Conservation (phyloP, 2,329 filamentous ascomycete genomes). For the Fusarium protoensiforme region DNA sequence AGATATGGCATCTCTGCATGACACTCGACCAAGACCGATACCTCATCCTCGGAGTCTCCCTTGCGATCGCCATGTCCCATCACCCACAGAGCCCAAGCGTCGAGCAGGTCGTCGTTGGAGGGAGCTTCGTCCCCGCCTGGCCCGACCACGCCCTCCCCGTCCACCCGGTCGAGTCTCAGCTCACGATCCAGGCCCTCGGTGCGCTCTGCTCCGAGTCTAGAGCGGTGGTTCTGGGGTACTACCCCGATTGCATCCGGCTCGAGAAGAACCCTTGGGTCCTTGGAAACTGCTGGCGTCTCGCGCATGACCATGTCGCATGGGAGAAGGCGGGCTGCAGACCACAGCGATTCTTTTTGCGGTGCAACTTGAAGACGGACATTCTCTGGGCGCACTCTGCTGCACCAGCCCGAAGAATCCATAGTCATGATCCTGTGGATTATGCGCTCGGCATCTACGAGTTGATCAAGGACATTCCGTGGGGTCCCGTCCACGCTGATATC, state of each 20-base stretch:
- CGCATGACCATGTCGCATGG: neutral
- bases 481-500: neutral
- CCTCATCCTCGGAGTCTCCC: neutral
- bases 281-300: neutral
- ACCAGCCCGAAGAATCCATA: neutral
- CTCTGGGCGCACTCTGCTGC: neutral
- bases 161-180: neutral
- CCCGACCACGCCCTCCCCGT: neutral
- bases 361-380: neutral
- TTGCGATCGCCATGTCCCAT: neutral
- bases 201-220: conserved; percentile 5
- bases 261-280: neutral
- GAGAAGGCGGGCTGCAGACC: neutral
- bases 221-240: neutral
- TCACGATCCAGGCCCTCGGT: neutral
- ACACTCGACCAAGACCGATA: neutral
- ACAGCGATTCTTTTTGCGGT: neutral
- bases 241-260: conserved; percentile 3
- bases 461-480: neutral
- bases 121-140: neutral
- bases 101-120: conserved; percentile 8
- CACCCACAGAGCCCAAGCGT: neutral
- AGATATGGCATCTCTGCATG: neutral
- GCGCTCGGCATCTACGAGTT: neutral
- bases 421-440: neutral